Evolutionary conservation across 768 basidiomycete genomes (phyloP).

Genomic region (Royoungia palumana): DNA sequence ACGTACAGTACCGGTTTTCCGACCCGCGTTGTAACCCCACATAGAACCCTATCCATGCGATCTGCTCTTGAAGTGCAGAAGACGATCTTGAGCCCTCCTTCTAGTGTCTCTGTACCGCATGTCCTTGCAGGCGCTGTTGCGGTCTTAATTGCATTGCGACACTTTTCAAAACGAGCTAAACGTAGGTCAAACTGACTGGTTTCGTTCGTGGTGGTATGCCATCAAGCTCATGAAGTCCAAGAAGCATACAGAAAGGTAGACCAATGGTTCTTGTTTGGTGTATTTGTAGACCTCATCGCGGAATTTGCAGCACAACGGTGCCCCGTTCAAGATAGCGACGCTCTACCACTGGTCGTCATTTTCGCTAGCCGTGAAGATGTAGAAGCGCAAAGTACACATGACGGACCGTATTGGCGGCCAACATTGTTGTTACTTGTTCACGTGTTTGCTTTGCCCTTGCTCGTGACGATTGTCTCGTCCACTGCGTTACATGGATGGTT

Average conservation of each 20-base stretch:
- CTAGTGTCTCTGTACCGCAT: background rate
- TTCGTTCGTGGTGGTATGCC: constrained; percentile 26
- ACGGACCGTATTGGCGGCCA: constrained; percentile 13
- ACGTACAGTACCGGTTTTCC: no score
- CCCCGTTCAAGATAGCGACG: constrained; percentile 31
- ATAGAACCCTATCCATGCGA: no score
- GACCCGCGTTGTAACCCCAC: no score
- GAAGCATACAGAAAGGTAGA: constrained; percentile 32
- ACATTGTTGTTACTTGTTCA: constrained; percentile 22
- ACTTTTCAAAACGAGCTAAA: background rate
- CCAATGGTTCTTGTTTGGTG: background rate
- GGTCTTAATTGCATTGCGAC: background rate
- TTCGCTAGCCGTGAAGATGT: constrained; percentile 28
- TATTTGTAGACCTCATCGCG: background rate
- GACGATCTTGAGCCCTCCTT: background rate
- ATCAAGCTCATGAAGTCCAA: constrained; percentile 20
- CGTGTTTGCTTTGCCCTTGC: constrained; percentile 11
- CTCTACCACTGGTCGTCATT: constrained; percentile 36
- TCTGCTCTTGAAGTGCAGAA: background rate
- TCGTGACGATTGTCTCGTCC: background rate
- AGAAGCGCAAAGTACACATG: constrained; percentile 39
- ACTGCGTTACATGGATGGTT: background rate
- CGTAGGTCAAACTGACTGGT: constrained; percentile 9
- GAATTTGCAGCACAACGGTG: constrained; percentile 20
- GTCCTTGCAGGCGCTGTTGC: background rate